Conservation (phyloP, 1,284 basidiomycete species). For the Ceratobasidium sp. region DNA sequence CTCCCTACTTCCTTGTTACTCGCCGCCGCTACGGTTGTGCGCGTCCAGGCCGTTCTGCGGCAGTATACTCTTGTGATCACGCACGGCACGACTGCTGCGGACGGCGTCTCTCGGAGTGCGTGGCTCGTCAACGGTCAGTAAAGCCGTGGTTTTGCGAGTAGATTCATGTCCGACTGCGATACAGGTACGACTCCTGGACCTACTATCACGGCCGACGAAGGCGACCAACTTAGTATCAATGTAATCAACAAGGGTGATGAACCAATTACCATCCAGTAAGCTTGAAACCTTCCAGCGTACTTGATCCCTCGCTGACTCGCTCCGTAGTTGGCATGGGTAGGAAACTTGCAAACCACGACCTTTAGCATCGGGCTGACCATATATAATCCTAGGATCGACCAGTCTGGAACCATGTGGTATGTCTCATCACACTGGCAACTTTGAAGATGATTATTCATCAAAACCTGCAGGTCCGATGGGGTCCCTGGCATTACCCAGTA, state of each 20-base stretch:
- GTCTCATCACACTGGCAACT: neutral
- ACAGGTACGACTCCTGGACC: conserved; percentile 43
- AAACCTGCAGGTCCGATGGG: conserved; percentile 7
- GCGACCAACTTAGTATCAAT: conserved; percentile 43
- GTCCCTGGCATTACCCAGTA: conserved; percentile 46
- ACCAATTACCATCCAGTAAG: conserved; percentile 36
- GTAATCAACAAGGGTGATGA: conserved; percentile 39
- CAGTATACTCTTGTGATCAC: conserved; percentile 40
- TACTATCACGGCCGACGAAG: conserved; percentile 40
- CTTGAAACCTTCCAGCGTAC: neutral
- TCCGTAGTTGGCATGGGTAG: conserved; percentile 36
- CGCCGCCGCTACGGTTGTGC: neutral
- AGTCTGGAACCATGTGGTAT: conserved; percentile 35
- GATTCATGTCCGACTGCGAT: neutral
- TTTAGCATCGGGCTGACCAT: neutral
- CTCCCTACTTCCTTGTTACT: neutral
- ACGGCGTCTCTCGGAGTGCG: conserved; percentile 33
- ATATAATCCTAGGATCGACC: conserved; percentile 32
- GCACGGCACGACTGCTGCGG: conserved; percentile 32
- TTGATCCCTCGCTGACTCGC: neutral
- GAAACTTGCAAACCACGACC: neutral
- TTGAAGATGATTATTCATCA: neutral
- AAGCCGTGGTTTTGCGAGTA: neutral
- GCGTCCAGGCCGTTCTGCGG: conserved; percentile 24
- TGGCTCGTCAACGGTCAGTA: conserved; percentile 28